These are phyloP conservation scores for Pulveroboletus sp. DNA, from an alignment of 768 basidiomycete species.

Conservation along the genomic window DNA sequence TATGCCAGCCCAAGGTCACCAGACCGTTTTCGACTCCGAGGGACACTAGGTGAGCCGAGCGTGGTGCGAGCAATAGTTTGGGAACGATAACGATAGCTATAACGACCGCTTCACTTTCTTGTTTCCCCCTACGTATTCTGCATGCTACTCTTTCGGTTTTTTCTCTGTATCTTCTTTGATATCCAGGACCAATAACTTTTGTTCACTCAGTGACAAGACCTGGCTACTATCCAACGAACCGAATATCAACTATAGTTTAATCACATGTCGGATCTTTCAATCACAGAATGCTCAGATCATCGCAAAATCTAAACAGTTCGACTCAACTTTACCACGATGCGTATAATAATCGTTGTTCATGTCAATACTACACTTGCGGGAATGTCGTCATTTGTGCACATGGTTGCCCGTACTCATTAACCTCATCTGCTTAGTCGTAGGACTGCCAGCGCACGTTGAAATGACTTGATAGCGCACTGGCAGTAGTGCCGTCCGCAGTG, in stretches of 20 bases:
- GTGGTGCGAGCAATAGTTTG: neutral
- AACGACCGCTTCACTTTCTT: neutral
- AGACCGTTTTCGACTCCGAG: conserved; percentile 77
- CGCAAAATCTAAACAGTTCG: too few relatives aligned
- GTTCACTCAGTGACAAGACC: neutral
- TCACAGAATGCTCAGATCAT: too few relatives aligned
- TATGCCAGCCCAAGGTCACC: conserved; percentile 41
- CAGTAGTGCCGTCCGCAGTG: too few relatives aligned
- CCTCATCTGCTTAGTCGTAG: too few relatives aligned
- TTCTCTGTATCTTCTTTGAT: neutral
- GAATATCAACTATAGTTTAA: neutral
- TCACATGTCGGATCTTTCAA: neutral
- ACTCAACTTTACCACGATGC: too few relatives aligned
- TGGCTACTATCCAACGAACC: neutral
- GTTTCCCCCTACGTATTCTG: too few relatives aligned
- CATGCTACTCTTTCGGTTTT: neutral
- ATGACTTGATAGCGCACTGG: too few relatives aligned
- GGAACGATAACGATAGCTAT: conserved; percentile 2
- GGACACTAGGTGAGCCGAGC: conserved; percentile 23
- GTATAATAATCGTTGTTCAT: too few relatives aligned
- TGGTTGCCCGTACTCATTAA: too few relatives aligned
- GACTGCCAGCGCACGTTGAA: too few relatives aligned
- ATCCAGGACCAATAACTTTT: neutral
- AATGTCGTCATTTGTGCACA: too few relatives aligned
- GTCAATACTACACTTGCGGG: too few relatives aligned